Conservation (phyloP, 768 basidiomycete genomes). For the Rhodotorula taiwanensis region DNA sequence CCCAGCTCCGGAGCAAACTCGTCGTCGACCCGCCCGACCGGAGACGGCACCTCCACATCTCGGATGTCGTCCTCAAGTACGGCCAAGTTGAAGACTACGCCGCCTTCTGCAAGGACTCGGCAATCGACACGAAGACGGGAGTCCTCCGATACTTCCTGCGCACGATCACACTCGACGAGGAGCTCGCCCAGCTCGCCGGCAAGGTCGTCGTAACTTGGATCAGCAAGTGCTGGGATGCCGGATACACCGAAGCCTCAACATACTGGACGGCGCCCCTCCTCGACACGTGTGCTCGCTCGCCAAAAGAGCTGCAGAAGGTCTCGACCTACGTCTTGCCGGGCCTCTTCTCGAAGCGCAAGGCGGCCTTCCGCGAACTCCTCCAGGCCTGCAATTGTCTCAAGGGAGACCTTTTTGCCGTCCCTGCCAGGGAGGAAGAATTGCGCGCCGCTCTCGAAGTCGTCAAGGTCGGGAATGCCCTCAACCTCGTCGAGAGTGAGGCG, state of each 20-base stretch:
- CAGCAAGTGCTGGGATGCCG: slow-evolving; percentile 14
- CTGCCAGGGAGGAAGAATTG: slow-evolving; percentile 17
- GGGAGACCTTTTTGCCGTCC: neutral
- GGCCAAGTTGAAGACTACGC: slow-evolving; percentile 8
- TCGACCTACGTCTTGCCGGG: slow-evolving; percentile 19
- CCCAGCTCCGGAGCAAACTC: slow-evolving; percentile 14
- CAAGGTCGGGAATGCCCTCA: slow-evolving; percentile 26
- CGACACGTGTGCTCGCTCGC: slow-evolving; percentile 7
- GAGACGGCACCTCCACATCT: slow-evolving; percentile 18
- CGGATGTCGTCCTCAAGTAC: slow-evolving; percentile 13
- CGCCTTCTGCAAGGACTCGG: neutral
- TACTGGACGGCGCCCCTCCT: slow-evolving; percentile 21
- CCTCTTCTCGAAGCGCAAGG: slow-evolving; percentile 9
- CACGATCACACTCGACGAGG: slow-evolving; percentile 27
- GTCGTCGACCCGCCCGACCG: slow-evolving; percentile 26
- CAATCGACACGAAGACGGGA: neutral
- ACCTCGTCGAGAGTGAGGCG: slow-evolving; percentile 23
- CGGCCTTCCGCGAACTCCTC: slow-evolving; percentile 7
- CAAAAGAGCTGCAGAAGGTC: neutral
- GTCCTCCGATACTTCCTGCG: slow-evolving; percentile 9
- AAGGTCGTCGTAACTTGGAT: slow-evolving; percentile 21
- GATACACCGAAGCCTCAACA: neutral
- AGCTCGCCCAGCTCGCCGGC: slow-evolving; percentile 26
- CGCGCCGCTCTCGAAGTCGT: slow-evolving; percentile 23
- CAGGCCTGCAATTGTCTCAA: slow-evolving; percentile 5